These are phyloP conservation scores for Pyracantha coccinea DNA, from an alignment of 331 rosid genomes.

Conservation along the genomic window DNA sequence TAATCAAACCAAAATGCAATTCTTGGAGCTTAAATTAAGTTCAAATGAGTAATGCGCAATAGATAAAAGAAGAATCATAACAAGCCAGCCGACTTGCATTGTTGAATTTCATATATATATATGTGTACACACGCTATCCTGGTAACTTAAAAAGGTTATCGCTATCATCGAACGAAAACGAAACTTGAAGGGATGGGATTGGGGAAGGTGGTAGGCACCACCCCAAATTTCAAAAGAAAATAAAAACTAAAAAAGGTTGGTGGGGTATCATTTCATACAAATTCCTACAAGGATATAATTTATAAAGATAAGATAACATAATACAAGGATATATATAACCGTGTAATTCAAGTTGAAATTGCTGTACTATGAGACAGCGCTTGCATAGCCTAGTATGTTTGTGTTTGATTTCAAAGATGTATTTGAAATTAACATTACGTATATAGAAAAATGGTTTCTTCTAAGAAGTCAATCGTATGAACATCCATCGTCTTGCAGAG, in stretches of 20 bases:
- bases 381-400: not conserved
- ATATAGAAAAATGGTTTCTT: not conserved
- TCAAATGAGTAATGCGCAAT: no score
- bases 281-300: no score
- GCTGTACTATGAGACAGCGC: not conserved
- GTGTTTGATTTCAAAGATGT: not conserved
- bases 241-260: not conserved
- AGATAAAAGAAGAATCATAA: no score
- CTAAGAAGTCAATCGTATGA: no score
- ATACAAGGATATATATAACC: not conserved
- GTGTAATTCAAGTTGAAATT: not conserved
- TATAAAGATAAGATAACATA: no score
- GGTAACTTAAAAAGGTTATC: not conserved
- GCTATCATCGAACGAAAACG: not conserved
- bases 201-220: not conserved
- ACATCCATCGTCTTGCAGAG: no score
- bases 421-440: not conserved
- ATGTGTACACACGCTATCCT: not conserved
- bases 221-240: not conserved
- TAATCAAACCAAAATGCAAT: no score
- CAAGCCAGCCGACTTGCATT: not conserved
- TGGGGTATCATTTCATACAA: not conserved
- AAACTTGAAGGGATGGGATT: not conserved
- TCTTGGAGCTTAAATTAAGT: no score
- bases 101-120: not conserved